A percentile compares a stretch with the other conserved stretches of the same genome.
phyloP scores from a whole-genome alignment of 2,329 filamentous ascomycete genomes.

The Dactylellina drechsleri region DNA sequence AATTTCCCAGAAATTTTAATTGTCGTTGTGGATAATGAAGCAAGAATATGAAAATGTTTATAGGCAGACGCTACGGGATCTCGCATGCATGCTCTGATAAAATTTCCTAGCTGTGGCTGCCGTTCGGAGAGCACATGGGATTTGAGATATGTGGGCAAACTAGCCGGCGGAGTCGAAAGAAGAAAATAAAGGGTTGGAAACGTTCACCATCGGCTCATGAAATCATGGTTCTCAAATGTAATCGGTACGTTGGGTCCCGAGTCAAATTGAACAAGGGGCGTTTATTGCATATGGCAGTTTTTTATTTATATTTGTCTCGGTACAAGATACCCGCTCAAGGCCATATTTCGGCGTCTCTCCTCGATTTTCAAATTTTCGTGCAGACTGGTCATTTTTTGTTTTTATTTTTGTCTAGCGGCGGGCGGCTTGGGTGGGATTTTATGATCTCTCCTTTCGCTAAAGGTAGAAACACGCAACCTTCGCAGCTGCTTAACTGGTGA shows the following conservation, averaged over 20 bases:
- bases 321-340: constrained; percentile 22
- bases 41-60: constrained; percentile 12
- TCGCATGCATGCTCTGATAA: constrained; percentile 33
- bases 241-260: constrained; percentile 16
- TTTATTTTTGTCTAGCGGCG: constrained; percentile 7
- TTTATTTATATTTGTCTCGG: constrained; percentile 29
- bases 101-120: constrained; percentile 8
- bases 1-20: constrained; percentile 17
- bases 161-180: constrained; percentile 17
- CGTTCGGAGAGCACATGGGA: constrained; percentile 43
- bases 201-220: neutral
- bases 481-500: constrained; percentile 51
- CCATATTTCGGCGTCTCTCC: constrained; percentile 10
- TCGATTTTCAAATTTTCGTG: constrained; percentile 21
- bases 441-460: constrained; percentile 51
- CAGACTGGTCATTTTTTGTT: neutral
- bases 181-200: constrained; percentile 18
- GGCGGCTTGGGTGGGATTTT: constrained; percentile 22
- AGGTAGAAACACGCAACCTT: constrained; percentile 28
- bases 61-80: constrained; percentile 49
- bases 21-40: constrained; percentile 20
- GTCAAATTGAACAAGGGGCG: constrained; percentile 18
- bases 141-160: constrained; percentile 26
- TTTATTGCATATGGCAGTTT: constrained; percentile 2
- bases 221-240: constrained; percentile 13